Percentiles rank a stretch among this genome's conserved stretches.
These are phyloP conservation scores for Cladophialophora bantiana DNA, from an alignment of 2,329 filamentous ascomycete genomes.

Conservation along the genomic window DNA sequence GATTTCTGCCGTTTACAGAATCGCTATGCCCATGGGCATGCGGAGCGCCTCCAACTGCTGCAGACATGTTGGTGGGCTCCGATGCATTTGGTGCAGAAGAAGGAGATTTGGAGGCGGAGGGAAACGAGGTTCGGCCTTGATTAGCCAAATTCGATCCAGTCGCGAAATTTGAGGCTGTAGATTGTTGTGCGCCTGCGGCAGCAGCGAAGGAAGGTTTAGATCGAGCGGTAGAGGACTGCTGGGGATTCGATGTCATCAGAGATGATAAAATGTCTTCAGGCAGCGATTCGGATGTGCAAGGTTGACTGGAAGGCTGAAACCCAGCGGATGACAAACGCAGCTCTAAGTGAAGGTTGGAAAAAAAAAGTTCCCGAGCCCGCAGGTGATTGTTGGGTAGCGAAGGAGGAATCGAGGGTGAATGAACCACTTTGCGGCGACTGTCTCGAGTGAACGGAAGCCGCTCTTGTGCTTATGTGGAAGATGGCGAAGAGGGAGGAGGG, in stretches of 20 bases:
- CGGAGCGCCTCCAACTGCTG: constrained; percentile 41
- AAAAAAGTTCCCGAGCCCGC: constrained; percentile 9
- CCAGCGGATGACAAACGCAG: constrained; percentile 34
- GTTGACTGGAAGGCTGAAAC: constrained; percentile 35
- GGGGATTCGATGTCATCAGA: constrained; percentile 38
- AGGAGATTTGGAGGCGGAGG: constrained; percentile 33
- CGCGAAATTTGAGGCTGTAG: constrained; percentile 25
- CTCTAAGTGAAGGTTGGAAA: constrained; percentile 32
- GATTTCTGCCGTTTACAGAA: constrained; percentile 43
- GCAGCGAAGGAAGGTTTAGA: constrained; percentile 26
- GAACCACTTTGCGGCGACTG: constrained; percentile 40
- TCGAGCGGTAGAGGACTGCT: constrained; percentile 30
- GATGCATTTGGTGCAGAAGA: constrained; percentile 41
- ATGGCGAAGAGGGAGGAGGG: constrained; percentile 24
- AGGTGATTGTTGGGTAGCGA: constrained; percentile 10
- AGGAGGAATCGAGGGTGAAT: constrained; percentile 8
- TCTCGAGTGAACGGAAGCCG: constrained; percentile 44
- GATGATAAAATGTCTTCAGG: constrained; percentile 26
- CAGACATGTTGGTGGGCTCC: constrained; percentile 42
- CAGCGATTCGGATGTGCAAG: constrained; percentile 23
- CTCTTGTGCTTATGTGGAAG: constrained; percentile 37
- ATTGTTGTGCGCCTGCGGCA: constrained; percentile 20
- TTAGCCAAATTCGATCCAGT: constrained; percentile 40
- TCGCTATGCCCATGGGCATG: constrained; percentile 37
- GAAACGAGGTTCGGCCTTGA: constrained; percentile 34